phyloP scores from a whole-genome alignment of 192 early-diverging fungal genomes.

The Cladochytrium replicatum region DNA sequence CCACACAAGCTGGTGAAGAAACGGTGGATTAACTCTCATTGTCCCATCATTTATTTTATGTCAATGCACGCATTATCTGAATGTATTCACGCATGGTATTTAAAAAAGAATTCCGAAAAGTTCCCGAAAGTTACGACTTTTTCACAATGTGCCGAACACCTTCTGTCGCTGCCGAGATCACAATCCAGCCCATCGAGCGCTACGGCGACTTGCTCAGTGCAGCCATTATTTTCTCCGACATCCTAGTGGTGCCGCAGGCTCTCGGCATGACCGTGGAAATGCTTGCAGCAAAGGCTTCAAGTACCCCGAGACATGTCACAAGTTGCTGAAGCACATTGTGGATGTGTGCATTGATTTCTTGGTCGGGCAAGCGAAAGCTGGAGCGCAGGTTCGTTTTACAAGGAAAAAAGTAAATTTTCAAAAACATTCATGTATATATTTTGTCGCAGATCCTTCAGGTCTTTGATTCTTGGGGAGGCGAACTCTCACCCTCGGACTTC shows the following conservation, averaged over 20 bases:
- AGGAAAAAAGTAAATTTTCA: background rate
- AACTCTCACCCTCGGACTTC: conserved; percentile 76
- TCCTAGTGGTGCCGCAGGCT: conserved; percentile 94
- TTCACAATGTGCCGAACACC: conserved; percentile 92
- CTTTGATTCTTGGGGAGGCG: conserved; percentile 96
- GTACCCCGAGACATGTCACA: conserved; percentile 62
- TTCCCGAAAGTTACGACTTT: conserved; percentile 79
- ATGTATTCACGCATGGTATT: background rate
- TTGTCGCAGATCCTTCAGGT: conserved; percentile 74
- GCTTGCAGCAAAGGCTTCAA: conserved; percentile 79
- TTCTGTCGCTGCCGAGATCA: conserved; percentile 85
- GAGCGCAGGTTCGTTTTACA: conserved; percentile 64
- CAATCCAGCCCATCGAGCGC: conserved; percentile 91
- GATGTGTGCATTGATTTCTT: conserved; percentile 80
- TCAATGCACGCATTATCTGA: background rate
- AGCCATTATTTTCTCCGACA: conserved; percentile 98
- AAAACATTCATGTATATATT: background rate
- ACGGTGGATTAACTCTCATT: background rate
- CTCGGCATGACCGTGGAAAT: conserved; percentile 92
- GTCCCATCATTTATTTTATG: too few species aligned
- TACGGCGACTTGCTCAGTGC: conserved; percentile 85
- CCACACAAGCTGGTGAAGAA: background rate
- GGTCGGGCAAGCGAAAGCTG: conserved; percentile 87
- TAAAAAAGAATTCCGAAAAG: conserved; percentile 71
- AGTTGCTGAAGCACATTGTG: conserved; percentile 68